Base-by-base conservation (phyloP, 2,329 filamentous ascomycete species). In the Aureobasidium sp. region DNA sequence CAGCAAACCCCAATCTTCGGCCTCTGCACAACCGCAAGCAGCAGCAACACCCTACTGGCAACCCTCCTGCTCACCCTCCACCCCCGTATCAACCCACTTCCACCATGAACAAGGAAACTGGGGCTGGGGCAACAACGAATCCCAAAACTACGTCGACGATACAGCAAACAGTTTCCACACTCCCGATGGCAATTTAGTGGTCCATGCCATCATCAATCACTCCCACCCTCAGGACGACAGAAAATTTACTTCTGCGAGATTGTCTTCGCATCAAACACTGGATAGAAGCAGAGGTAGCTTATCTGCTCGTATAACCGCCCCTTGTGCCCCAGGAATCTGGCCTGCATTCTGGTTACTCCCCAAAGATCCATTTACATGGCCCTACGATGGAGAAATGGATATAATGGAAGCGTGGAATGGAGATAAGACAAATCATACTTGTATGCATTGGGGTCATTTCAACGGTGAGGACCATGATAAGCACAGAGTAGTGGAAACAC, bases 371-470 rank as follows among this genome's bases (percentile, higher is more conserved):
- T 85, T 85, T 66, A 70, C 72, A 0, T 86, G 83, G 83, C 83
- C 83, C 0, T 76, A 72, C 0, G 83, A 86, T 63, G 83, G 83
- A 60, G 83, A 86, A 68, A 74, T 86, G 15, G 83, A 86, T 69
- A 82, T 86, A 50, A 79, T 82, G 42, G 83, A 86, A 71, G 79
- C 76, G n/a, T 86, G 83, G 83, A 84, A 85, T 64, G 82, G 78
- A 21, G 80, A 83, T 63, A 69, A 70, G 39, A 74, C 79, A 52
- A 86, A 86, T 67, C 79, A 82, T 60, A 76, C 76, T 0, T 86
- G 83, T 67, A 72, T 86, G 53, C 83, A 86, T 66, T 86, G 83
- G 83, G 83, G 83, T 3, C 75, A 77, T 60, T 81, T 74, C 73
- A 80, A 72, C 66, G 81, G 74, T 62, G 73, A 82, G 61, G 83